Evolutionary conservation across 345 rosid species (phyloP).

Genomic region (Corchorus olitorius): DNA sequence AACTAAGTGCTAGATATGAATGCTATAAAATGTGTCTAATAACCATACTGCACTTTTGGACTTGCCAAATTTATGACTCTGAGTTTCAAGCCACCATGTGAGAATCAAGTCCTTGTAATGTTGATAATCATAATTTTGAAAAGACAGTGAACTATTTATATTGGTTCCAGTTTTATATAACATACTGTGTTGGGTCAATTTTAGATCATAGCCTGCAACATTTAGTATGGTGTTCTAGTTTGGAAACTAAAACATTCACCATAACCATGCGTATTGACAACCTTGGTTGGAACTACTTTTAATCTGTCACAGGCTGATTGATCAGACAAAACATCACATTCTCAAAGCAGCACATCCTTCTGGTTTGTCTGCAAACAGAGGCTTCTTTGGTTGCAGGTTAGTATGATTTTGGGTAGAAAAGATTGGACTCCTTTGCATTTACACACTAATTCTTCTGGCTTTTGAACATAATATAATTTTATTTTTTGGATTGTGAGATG

Average conservation of each 20-base stretch:
- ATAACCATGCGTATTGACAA: not conserved
- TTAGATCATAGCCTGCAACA: not conserved
- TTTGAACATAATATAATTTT: not conserved
- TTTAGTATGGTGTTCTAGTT: not conserved
- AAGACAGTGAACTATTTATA: not conserved
- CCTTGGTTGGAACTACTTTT: not conserved
- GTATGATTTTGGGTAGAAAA: constrained; percentile 14
- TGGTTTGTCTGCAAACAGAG: constrained; percentile 94
- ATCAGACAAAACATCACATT: constrained; percentile 80
- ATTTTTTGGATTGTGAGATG: not conserved
- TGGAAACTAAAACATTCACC: constrained; percentile 1
- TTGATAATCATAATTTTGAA: not conserved
- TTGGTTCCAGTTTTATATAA: not conserved
- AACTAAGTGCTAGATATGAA: not conserved
- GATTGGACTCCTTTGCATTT: not conserved
- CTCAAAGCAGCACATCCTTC: constrained; percentile 99
- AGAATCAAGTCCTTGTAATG: not conserved
- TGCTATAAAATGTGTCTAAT: not conserved
- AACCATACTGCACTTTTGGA: not conserved
- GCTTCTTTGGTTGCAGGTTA: constrained; percentile 98
- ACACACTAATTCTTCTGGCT: not conserved
- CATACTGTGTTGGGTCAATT: not conserved
- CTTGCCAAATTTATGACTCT: not conserved
- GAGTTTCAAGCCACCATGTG: not conserved
- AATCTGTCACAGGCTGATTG: constrained; percentile 67